phyloP scores from a whole-genome alignment of 2,329 filamentous ascomycete species.

The Colletotrichum sp. region DNA sequence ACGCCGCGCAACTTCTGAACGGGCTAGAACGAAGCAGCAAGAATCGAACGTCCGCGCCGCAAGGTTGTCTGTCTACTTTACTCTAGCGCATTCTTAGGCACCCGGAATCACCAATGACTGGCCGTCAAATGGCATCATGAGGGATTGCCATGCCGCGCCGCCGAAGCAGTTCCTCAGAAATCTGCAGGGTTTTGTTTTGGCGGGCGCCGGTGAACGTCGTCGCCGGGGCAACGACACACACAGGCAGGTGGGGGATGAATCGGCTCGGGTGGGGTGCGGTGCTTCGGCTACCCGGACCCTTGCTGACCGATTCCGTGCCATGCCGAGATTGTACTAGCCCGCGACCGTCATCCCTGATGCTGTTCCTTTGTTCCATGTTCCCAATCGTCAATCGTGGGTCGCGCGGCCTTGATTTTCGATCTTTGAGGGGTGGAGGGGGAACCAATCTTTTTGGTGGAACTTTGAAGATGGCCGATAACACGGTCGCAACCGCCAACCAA shows the following conservation, averaged over 20 bases:
- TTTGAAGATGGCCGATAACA: not conserved
- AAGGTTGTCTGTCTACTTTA: not conserved
- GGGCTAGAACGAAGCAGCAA: not conserved
- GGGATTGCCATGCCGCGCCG: not conserved
- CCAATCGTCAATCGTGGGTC: not conserved
- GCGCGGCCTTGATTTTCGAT: not conserved
- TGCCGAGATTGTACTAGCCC: not conserved
- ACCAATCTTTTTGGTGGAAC: not conserved
- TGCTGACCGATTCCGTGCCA: not conserved
- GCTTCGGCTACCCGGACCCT: not conserved
- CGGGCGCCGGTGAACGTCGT: not conserved
- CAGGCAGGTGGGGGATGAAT: not conserved
- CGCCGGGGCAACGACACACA: not conserved
- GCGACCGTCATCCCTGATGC: not conserved
- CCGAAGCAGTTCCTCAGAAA: not conserved
- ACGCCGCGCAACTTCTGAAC: not conserved
- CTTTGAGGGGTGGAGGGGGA: not conserved
- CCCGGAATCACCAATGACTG: not conserved
- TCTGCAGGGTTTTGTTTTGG: constrained; percentile 4
- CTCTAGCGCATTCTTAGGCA: not conserved
- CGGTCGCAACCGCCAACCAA: not conserved
- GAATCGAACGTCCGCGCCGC: constrained; percentile 3
- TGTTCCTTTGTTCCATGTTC: not conserved
- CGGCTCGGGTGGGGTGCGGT: not conserved
- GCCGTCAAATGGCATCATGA: constrained; percentile 1